A percentile compares a stretch with the other conserved stretches of the same genome.
Evolutionary conservation across 208 protist genomes (phyloP).

Genomic region (Trypanosoma grayi): DNA sequence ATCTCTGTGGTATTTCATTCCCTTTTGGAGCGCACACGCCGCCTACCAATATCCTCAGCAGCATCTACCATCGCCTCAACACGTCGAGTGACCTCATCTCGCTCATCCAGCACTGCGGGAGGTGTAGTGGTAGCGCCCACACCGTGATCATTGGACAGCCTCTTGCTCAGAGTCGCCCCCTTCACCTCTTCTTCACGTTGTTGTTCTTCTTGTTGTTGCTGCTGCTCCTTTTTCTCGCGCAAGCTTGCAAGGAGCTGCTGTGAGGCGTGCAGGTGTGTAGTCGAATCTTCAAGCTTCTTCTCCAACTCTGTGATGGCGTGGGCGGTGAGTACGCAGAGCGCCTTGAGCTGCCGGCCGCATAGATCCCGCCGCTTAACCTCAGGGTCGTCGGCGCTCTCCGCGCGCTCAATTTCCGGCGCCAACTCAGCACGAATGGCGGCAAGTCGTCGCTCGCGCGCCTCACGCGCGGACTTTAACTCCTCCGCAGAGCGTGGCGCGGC

Average conservation of each 20-base stretch:
- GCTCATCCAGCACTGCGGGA: background rate
- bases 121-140: background rate
- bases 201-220: background rate
- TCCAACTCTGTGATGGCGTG: constrained; percentile 32
- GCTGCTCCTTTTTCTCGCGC: constrained; percentile 1
- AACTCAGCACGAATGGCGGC: constrained; percentile 44
- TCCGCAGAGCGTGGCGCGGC: constrained; percentile 20
- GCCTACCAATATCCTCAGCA: constrained; percentile 22
- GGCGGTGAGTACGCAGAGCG: constrained; percentile 49
- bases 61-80: constrained; percentile 12
- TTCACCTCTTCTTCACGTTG: background rate
- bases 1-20: background rate
- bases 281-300: constrained; percentile 32
- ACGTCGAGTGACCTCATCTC: constrained; percentile 1
- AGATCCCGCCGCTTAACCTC: constrained; percentile 46
- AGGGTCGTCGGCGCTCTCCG: constrained; percentile 26
- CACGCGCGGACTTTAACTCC: constrained; percentile 20
- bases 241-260: constrained; percentile 9
- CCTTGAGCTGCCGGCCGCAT: constrained; percentile 64
- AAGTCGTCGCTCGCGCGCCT: constrained; percentile 36
- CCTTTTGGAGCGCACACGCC: background rate
- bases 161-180: too few relatives aligned
- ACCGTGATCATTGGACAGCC: too few relatives aligned
- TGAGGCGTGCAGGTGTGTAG: constrained; percentile 1
- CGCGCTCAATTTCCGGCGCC: constrained; percentile 25